phyloP scores from a whole-genome alignment of 192 early-diverging fungal genomes.

The Umbelopsis vinacea region DNA sequence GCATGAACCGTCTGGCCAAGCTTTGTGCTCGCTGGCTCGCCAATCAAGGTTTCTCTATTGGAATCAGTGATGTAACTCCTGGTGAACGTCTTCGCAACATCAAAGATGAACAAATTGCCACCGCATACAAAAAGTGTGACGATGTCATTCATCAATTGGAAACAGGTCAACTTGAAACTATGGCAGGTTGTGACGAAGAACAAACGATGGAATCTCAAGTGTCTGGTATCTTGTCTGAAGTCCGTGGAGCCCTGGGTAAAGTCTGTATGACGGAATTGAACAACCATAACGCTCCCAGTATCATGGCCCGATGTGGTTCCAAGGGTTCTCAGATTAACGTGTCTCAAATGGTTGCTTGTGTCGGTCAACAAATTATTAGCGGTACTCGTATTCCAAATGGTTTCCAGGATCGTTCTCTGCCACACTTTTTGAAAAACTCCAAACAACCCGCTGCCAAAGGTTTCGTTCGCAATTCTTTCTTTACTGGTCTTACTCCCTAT shows the following conservation, averaged over 20 bases:
- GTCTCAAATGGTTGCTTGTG: conserved; percentile 99
- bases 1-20: conserved; percentile 96
- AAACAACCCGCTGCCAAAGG: conserved; percentile 94
- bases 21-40: conserved; percentile 45
- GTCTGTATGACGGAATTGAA: conserved; percentile 93
- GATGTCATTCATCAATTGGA: conserved; percentile 74
- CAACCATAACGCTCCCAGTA: conserved; percentile 94
- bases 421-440: conserved; percentile 95
- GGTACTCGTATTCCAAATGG: conserved; percentile 95
- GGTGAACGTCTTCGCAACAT: conserved; percentile 71
- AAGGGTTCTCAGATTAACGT: conserved; percentile 99
- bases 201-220: conserved; percentile 88
- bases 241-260: conserved; percentile 91
- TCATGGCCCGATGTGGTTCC: conserved; percentile 99
- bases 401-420: conserved; percentile 95
- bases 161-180: conserved; percentile 74
- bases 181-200: conserved; percentile 86
- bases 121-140: conserved; percentile 86
- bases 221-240: conserved; percentile 84
- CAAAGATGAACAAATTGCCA: conserved; percentile 80
- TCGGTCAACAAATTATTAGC: conserved; percentile 99
- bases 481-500: conserved; percentile 90
- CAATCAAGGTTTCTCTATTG: conserved; percentile 97
- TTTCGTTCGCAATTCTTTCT: conserved; percentile 98
- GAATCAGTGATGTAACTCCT: conserved; percentile 96